Base-by-base conservation (phyloP, 176 grass and related monocot genomes). In the Coix lacrymajobi region DNA sequence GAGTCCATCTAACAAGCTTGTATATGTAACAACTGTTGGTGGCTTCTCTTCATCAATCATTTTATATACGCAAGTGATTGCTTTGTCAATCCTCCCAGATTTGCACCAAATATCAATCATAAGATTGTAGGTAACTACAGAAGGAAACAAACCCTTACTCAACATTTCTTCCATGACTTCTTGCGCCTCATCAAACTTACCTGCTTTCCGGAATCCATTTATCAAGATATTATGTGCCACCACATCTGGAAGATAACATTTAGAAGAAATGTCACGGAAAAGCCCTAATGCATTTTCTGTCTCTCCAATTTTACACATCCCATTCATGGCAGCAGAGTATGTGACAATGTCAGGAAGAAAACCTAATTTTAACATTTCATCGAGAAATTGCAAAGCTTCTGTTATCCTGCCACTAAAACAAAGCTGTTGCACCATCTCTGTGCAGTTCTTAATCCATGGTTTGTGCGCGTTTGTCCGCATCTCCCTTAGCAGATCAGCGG, bases 31-130 rank as follows among this genome's bases (percentile, higher is more conserved):
- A 69, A 93, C 44, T 28, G 90, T 98, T n/a, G 92, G 88, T 45
- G 68, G 57, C 34, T 85, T 89, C 74, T 89, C 90, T 86, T 93
- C 86, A 88, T 78, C 78, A 76, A 67, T 73, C 92, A 98, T 98
- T 83, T 84, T 93, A 71, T 85, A 48, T 71, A 98, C 89, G 62
- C 74, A 95, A 79, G 28, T 64, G 48, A 90, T 73, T 28, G 90
- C 90, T 78, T 91, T 93, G 33, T 91, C 84, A 71, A 92, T 83
- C 33, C 57, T 93, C 48, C 90, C 83, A 41, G 86, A 85, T 76
- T 93, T 98, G 86, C 88, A 91, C 87, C 92, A 93, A 73, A 92
- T 89, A 98, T 95, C 86, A 73, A 98, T 95, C 84, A 98, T 94
- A 72, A 95, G 88, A 79, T 95, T 98, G 78, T 88, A 95, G n/a